phyloP scores from a whole-genome alignment of 306 rosid species.

The Cucurbita ficifolia region DNA sequence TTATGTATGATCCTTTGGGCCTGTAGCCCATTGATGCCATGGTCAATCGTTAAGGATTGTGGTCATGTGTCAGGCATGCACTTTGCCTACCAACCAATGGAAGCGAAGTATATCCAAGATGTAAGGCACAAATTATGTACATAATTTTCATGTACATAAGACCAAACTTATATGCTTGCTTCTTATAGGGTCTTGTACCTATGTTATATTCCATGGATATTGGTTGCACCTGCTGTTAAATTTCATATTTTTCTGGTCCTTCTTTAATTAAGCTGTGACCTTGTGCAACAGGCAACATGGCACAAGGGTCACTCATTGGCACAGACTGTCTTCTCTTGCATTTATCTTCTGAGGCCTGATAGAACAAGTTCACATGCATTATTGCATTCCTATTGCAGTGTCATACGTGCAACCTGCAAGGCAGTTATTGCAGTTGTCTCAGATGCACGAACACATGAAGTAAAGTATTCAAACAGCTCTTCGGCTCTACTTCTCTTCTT shows the following conservation, averaged over 20 bases:
- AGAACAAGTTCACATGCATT: slow-evolving; percentile 76
- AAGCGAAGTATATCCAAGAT: background rate
- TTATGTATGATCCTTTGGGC: background rate
- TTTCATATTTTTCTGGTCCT: background rate
- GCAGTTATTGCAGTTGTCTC: slow-evolving; percentile 69
- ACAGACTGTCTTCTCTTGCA: slow-evolving; percentile 92
- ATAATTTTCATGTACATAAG: background rate
- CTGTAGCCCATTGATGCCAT: background rate
- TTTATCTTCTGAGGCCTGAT: slow-evolving; percentile 78
- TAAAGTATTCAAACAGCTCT: slow-evolving; percentile 70
- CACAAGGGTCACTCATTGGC: slow-evolving; percentile 98
- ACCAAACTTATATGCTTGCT: background rate
- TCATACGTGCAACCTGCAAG: slow-evolving; percentile 77
- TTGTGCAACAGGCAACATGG: slow-evolving; percentile 89
- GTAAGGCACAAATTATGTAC: background rate
- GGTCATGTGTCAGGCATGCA: background rate
- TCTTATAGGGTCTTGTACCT: background rate
- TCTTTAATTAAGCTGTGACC: background rate
- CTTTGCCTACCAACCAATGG: background rate
- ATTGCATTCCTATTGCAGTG: slow-evolving; percentile 74
- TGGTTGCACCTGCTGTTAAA: background rate
- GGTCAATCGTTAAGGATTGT: background rate
- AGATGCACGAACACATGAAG: slow-evolving; percentile 97
- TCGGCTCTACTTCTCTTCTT: slow-evolving; percentile 3
- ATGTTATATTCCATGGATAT: background rate